These are phyloP conservation scores for Thielaviopsis euricoi DNA, from an alignment of 2,329 filamentous ascomycete genomes.

Conservation along the genomic window DNA sequence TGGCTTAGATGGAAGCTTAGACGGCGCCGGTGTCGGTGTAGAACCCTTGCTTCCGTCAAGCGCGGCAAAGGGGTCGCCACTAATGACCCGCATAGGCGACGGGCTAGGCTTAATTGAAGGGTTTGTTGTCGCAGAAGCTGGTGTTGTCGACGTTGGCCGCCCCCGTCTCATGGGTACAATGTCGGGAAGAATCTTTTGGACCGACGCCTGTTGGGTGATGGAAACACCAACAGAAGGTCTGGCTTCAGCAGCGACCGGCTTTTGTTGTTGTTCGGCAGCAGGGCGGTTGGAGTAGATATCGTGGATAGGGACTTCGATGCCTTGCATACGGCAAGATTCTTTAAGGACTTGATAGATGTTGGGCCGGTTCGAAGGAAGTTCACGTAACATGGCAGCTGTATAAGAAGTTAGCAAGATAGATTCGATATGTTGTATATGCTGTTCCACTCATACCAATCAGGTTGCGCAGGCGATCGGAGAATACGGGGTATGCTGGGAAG, in stretches of 20 bases:
- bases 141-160: constrained; percentile 29
- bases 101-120: constrained; percentile 40
- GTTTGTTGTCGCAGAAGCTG: constrained; percentile 20
- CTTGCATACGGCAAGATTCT: constrained; percentile 79
- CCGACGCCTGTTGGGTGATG: constrained; percentile 57
- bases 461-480: constrained; percentile 78
- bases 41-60: constrained; percentile 47
- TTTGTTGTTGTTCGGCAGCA: constrained; percentile 41
- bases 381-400: constrained; percentile 73
- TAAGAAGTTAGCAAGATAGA: neutral
- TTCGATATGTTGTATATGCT: neutral
- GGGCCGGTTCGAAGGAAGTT: constrained; percentile 60
- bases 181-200: constrained; percentile 63
- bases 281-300: constrained; percentile 61
- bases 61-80: constrained; percentile 76
- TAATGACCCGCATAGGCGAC: constrained; percentile 52
- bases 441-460: constrained; percentile 51
- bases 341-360: constrained; percentile 89
- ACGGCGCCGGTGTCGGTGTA: neutral
- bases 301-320: constrained; percentile 69
- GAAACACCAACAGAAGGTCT: constrained; percentile 56
- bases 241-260: constrained; percentile 35
- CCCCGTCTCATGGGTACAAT: constrained; percentile 90
- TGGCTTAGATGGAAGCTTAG: neutral
- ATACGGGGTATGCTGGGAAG: constrained; percentile 73